Evolutionary conservation across 495 filamentous ascomycete species (phyloP).

Genomic region (Elasticomyces elasticus): DNA sequence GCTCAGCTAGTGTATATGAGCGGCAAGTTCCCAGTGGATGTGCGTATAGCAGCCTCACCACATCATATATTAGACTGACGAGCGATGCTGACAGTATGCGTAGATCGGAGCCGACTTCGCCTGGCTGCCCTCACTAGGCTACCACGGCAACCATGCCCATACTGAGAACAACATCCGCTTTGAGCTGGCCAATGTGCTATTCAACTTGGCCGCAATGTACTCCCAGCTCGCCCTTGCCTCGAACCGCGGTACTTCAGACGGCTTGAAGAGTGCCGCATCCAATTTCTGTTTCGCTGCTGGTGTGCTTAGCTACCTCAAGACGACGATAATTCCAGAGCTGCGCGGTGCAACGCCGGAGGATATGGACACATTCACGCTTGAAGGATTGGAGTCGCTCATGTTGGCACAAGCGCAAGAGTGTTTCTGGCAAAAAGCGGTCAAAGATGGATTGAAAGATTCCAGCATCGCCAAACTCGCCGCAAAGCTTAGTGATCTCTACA

Average conservation of each 20-base stretch:
- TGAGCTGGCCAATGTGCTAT: conserved; percentile 87
- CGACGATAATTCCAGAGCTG: conserved; percentile 70
- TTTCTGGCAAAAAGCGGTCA: conserved; percentile 96
- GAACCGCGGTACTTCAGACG: conserved; percentile 71
- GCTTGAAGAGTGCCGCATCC: conserved; percentile 80
- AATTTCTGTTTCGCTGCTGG: conserved; percentile 87
- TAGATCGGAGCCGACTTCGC: conserved; percentile 92
- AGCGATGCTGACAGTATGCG: background rate
- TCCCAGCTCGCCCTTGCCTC: conserved; percentile 77
- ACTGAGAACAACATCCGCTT: conserved; percentile 90
- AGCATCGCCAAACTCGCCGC: conserved; percentile 86
- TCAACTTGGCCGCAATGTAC: conserved; percentile 86
- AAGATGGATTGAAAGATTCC: conserved; percentile 83
- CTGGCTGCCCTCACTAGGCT: conserved; percentile 90
- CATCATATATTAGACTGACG: background rate
- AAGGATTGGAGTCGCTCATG: conserved; percentile 71
- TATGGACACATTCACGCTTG: conserved; percentile 82
- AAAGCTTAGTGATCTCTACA: conserved; percentile 87
- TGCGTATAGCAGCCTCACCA: conserved; percentile 35
- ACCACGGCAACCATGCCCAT: conserved; percentile 65
- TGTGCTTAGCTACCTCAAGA: conserved; percentile 69
- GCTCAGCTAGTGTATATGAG: conserved; percentile 89
- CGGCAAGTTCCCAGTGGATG: conserved; percentile 94
- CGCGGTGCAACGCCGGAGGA: conserved; percentile 82
- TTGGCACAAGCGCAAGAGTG: conserved; percentile 93